Conservation (phyloP, 2,329 filamentous ascomycete species). For the Dothiorella sarmentorum region DNA sequence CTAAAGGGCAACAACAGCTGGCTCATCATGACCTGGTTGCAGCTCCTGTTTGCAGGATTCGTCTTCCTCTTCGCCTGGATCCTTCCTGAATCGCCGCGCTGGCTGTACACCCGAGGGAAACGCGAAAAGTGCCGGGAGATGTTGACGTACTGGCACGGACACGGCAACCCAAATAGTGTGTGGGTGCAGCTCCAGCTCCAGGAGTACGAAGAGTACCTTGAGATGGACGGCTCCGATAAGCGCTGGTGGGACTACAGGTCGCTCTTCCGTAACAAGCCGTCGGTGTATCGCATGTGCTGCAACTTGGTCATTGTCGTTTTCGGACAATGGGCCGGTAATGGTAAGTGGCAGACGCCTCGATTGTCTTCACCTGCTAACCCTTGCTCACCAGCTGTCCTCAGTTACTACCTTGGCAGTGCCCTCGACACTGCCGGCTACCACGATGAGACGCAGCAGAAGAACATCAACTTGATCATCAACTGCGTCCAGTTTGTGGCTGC, state of each 20-base stretch:
- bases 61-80: slow-evolving; percentile 35
- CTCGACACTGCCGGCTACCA: background rate
- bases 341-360: background rate
- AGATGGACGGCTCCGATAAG: slow-evolving; percentile 51
- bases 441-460: background rate
- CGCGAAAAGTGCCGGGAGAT: slow-evolving; percentile 41
- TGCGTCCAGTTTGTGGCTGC: slow-evolving; percentile 32
- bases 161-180: slow-evolving; percentile 52
- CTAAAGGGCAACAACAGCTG: slow-evolving; percentile 25
- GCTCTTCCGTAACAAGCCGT: slow-evolving; percentile 48
- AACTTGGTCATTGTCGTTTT: slow-evolving; percentile 54
- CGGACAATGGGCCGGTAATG: slow-evolving; percentile 41
- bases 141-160: slow-evolving; percentile 54
- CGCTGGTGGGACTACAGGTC: slow-evolving; percentile 59
- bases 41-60: slow-evolving; percentile 33
- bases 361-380: background rate
- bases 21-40: slow-evolving; percentile 18
- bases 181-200: slow-evolving; percentile 57
- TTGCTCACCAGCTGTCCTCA: background rate
- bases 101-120: slow-evolving; percentile 30
- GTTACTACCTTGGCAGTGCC: slow-evolving; percentile 11
- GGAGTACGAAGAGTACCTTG: slow-evolving; percentile 53
- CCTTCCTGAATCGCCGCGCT: slow-evolving; percentile 58
- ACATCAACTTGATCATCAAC: background rate
- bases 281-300: slow-evolving; percentile 51